A percentile compares a stretch with the other conserved stretches of the same genome.
Conservation (phyloP, 1,139 yeast species). For the Candida sanyaensis region DNA sequence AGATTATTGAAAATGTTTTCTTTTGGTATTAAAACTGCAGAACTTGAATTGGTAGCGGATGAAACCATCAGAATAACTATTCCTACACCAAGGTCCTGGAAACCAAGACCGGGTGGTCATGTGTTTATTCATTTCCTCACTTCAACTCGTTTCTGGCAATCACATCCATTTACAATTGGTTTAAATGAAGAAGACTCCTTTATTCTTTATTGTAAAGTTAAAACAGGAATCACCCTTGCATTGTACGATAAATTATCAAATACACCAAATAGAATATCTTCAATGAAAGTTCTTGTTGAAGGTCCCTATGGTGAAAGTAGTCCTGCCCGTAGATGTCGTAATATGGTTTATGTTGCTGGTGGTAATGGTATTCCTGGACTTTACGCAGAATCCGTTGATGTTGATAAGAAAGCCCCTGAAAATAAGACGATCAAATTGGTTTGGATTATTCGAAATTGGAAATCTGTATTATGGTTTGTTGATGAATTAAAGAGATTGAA, state of each 20-base stretch:
- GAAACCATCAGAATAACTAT: slow-evolving; percentile 42
- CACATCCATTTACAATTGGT: slow-evolving; percentile 35
- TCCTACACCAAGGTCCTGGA: slow-evolving; percentile 40
- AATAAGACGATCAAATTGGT: slow-evolving; percentile 27
- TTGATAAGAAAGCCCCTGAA: slow-evolving; percentile 29
- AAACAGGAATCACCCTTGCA: slow-evolving; percentile 39
- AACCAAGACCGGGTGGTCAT: slow-evolving; percentile 47
- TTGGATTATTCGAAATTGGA: slow-evolving; percentile 47
- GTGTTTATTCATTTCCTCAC: slow-evolving; percentile 48
- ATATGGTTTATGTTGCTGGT: slow-evolving; percentile 36
- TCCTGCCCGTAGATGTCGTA: slow-evolving; percentile 27
- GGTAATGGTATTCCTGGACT: slow-evolving; percentile 46
- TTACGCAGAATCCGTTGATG: slow-evolving; percentile 34
- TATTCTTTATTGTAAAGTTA: slow-evolving; percentile 29
- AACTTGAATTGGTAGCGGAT: slow-evolving; percentile 31
- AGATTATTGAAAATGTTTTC: slow-evolving; percentile 29
- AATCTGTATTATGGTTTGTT: slow-evolving; percentile 36
- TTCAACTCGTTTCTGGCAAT: slow-evolving; percentile 39
- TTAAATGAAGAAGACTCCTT: slow-evolving; percentile 20
- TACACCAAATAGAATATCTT: slow-evolving; percentile 30
- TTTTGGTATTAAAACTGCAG: slow-evolving; percentile 39
- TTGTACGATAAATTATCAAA: slow-evolving; percentile 30
- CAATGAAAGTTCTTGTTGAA: slow-evolving; percentile 20
- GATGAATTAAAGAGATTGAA: slow-evolving; percentile 26
- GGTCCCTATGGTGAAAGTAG: slow-evolving; percentile 40